Base-by-base conservation (phyloP, 2,329 filamentous ascomycete genomes). In the Fusarium veterinarium region DNA sequence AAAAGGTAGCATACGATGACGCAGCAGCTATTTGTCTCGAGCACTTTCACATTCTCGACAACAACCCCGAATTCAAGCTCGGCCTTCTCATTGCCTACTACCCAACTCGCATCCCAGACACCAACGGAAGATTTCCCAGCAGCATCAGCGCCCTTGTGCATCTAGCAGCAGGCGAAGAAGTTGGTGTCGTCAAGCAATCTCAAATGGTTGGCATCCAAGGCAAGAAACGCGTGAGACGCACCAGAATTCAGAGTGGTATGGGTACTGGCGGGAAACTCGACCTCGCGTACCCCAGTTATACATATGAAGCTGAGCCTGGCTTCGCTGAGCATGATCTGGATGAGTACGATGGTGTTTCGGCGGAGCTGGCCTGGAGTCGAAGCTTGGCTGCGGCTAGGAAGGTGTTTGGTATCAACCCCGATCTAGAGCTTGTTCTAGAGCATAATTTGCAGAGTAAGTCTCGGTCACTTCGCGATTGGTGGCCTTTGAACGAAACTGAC, bases 251-350 rank as follows among this genome's bases (percentile, higher is more conserved):
- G 23, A 72, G 75, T 1, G 84, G 83, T 7, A 67, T 81, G 0
- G 84, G 84, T 2, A 76, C 79, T 0, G 84, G 84, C 0, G 80
- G 81, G 8, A 78, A 75, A 10, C 66, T 83, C 41, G 71, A 77
- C 14, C 73, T 82, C 3, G 83, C 79, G 0, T 86, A 84, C 46
- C 80, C 80, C 0, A 80, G 80, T 23, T 86, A 85, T 46, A 79
- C 80, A 1, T 86, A 86, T 55, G 69, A 82, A 13, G 83, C 88
- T 81, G 82, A 89, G 56, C 82, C 89, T 0, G 93, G 93, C 0
- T 95, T 95, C 70, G 92, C 92, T 0, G 92, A 95, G 80, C 86
- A 87, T 25, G 89, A 93, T 62, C 79, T 93, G 37, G 90, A 92
- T 5, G 89, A 92, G 72, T 94, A 90, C 74, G 87, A 94, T 71